These are phyloP conservation scores for Hygrocybe punicea DNA, from an alignment of 768 basidiomycete species.

Conservation along the genomic window DNA sequence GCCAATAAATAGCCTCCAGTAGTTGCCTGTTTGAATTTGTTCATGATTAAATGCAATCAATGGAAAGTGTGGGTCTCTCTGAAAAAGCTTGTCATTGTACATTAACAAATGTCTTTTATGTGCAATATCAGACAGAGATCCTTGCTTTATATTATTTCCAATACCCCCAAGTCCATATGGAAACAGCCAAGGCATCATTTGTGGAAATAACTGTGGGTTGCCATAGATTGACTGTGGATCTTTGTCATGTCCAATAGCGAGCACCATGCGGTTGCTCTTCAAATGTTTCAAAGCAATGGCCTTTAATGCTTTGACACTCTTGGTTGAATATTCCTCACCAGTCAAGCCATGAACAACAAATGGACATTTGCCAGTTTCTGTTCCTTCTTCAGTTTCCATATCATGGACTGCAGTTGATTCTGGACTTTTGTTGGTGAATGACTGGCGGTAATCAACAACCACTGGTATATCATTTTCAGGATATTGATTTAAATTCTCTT, in stretches of 20 bases:
- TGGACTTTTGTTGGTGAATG: slow-evolving; percentile 2
- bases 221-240: slow-evolving; percentile 19
- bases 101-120: slow-evolving; percentile 24
- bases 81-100: slow-evolving; percentile 32
- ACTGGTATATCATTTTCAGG: slow-evolving; percentile 12
- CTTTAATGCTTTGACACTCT: slow-evolving; percentile 10
- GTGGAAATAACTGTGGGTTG: slow-evolving; percentile 29
- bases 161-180: slow-evolving; percentile 38
- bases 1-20: slow-evolving; percentile 28
- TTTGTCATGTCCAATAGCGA: slow-evolving; percentile 19
- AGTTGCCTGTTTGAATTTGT: slow-evolving; percentile 24
- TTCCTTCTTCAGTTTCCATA: slow-evolving; percentile 21
- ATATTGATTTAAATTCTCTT: slow-evolving; percentile 15
- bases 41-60: slow-evolving; percentile 31
- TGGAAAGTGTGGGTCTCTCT: slow-evolving; percentile 23
- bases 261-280: slow-evolving; percentile 10
- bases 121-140: slow-evolving; percentile 10
- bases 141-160: slow-evolving; percentile 10
- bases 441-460: slow-evolving; percentile 12
- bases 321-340: slow-evolving; percentile 13
- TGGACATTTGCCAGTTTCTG: slow-evolving; percentile 20
- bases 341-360: slow-evolving; percentile 29
- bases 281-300: slow-evolving; percentile 18
- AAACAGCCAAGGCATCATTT: slow-evolving; percentile 39
- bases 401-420: slow-evolving; percentile 16